Evolutionary conservation across 177 flowering plant genomes (phyloP), one percentile per base, ranked within the genome.

Genomic region (Vitis hybrid): DNA sequence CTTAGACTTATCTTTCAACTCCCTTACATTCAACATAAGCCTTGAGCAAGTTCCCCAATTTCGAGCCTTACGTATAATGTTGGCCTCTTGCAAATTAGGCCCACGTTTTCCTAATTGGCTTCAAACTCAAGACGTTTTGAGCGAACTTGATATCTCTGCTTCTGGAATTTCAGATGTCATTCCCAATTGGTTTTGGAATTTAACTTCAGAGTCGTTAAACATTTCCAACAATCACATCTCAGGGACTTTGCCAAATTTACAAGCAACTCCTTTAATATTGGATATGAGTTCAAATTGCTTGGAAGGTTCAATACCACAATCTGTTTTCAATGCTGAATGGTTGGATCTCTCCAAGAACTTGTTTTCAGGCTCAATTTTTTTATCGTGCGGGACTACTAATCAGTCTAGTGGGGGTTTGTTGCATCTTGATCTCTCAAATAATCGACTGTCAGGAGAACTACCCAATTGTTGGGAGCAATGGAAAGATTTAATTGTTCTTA

Each of bases 91-190:
- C 70, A 68, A 62, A 7, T 10, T 72, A 62, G 73, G 75, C 0
- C 72, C 79, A 34, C 45, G 45, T 5, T 76, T 76, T 14, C 76
- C 79, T 2, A n/a, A 30, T 17, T 72, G 75, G 79, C 66, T 76
- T 5, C 64, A 61, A 45, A 72, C 34, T 17, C 79, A 72, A 32
- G 11, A 59, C 0, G 0, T 9, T 5, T 68, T 17, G 4, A 0
- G 1, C 0, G 0, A 2, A 15, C 52, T 76, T 21, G 75, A 72
- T 49, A 63, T 76, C 23, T 76, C 76, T 1, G 13, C 14, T 21
- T 5, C 52, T n/a, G 59, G 56, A 17, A 76, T 76, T 57, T 52
- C 67, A 30, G 72, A 60, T 21, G 9, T 58, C 15, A 26, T 76
- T 15, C 79, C 79, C 1, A 5, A 15, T 17, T 72, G 76, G 79